These are phyloP conservation scores for Moesziomyces sp. DNA, from an alignment of 1,284 basidiomycete genomes.

Conservation along the genomic window DNA sequence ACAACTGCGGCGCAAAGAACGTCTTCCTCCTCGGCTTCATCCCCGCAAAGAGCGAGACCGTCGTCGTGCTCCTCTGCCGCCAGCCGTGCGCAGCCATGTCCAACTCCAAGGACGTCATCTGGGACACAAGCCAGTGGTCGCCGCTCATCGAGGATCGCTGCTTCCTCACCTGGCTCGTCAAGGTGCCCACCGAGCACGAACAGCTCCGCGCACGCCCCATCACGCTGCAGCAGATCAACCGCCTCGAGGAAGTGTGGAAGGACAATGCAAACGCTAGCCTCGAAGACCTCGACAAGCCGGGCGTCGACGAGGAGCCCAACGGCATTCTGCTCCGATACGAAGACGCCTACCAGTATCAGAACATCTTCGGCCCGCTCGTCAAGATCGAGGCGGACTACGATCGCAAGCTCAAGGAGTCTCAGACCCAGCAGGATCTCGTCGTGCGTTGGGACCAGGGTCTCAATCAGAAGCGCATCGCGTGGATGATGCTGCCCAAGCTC, in stretches of 20 bases:
- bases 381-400: conserved; percentile 99
- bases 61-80: conserved; percentile 97
- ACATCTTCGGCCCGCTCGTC: conserved; percentile 97
- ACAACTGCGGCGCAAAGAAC: conserved; percentile 99
- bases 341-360: conserved; percentile 99
- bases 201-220: conserved; percentile 94
- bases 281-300: conserved; percentile 95
- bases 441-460: conserved; percentile 97
- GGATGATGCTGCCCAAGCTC: conserved; percentile 94
- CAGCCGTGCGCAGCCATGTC: conserved; percentile 95
- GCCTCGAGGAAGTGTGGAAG: conserved; percentile 96
- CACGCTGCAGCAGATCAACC: conserved; percentile 94
- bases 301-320: conserved; percentile 78
- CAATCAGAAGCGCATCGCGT: conserved; percentile 96
- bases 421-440: conserved; percentile 95
- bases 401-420: conserved; percentile 95
- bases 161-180: conserved; percentile 98
- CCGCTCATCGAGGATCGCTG: conserved; percentile 97
- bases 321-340: conserved; percentile 87
- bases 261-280: conserved; percentile 93
- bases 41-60: conserved; percentile 97
- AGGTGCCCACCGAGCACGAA: conserved; percentile 93
- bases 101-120: conserved; percentile 91
- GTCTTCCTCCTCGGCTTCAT: conserved; percentile 99
- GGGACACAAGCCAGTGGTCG: conserved; percentile 98